A percentile compares a stretch with the other conserved stretches of the same genome.
These are phyloP conservation scores for Citrus trifoliata DNA, from an alignment of 345 rosid genomes.

Conservation along the genomic window DNA sequence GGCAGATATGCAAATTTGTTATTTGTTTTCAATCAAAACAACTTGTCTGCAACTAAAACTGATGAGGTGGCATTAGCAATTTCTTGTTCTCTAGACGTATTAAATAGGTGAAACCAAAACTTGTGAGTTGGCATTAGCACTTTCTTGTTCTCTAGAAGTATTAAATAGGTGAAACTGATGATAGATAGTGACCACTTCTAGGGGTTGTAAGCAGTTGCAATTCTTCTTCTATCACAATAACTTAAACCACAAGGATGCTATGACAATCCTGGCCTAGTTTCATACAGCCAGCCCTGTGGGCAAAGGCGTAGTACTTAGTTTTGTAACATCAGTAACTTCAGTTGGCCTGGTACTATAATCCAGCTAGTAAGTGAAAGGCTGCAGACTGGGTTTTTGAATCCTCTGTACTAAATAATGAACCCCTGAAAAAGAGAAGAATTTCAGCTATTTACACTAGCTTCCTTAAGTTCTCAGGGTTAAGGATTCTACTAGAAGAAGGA, in stretches of 20 bases:
- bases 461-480: neutral
- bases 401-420: neutral
- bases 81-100: neutral
- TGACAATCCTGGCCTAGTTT: neutral
- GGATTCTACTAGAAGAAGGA: neutral
- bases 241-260: neutral
- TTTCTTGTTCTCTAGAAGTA: neutral
- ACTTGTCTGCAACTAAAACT: neutral
- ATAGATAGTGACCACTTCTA: neutral
- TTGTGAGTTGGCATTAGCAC: too few species aligned
- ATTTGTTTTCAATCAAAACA: neutral
- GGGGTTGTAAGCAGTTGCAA: neutral
- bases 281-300: neutral
- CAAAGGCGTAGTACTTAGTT: neutral
- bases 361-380: neutral
- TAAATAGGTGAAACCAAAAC: neutral
- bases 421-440: neutral
- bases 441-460: neutral
- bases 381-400: neutral
- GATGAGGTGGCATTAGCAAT: neutral
- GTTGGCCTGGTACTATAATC: neutral
- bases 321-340: neutral
- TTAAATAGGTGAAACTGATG: neutral
- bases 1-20: neutral
- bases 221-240: neutral